A percentile compares a stretch with the other conserved stretches of the same genome.
Conservation (phyloP, 345 rosid genomes). For the Cardamine occulta region DNA sequence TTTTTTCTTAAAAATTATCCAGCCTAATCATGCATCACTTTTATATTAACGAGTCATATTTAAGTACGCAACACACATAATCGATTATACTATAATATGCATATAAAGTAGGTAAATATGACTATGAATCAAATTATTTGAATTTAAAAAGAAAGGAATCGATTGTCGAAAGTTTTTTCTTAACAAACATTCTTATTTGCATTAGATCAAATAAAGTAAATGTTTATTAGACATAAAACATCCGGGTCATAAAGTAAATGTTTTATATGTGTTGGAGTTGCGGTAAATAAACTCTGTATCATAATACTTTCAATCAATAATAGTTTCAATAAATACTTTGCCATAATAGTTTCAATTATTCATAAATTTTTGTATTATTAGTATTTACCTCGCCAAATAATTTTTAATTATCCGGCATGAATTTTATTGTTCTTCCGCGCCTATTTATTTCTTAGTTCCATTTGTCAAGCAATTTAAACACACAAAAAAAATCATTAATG, state of each 20-base stretch:
- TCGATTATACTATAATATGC: neutral
- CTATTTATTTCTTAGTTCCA: neutral
- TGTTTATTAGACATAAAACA: neutral
- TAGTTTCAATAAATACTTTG: too few relatives aligned
- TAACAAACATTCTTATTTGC: neutral
- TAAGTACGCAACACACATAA: neutral
- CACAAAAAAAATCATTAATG: neutral
- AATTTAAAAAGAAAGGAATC: neutral
- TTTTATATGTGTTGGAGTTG: too few relatives aligned
- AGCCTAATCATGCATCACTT: conserved; percentile 11
- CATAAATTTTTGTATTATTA: neutral
- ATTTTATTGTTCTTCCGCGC: neutral
- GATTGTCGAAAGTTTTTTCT: neutral
- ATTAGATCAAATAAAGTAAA: neutral
- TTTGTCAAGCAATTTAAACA: neutral
- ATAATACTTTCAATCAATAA: neutral
- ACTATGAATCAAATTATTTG: conserved; percentile 4
- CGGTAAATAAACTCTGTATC: too few relatives aligned
- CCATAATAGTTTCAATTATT: neutral
- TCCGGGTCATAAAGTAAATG: neutral
- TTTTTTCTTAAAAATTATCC: neutral
- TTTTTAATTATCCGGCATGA: neutral
- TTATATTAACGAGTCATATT: neutral
- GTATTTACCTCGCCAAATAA: neutral
- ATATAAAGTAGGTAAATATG: neutral